Base-by-base conservation (phyloP, 2,329 filamentous ascomycete species). In the Pestalotiopsis sp. region DNA sequence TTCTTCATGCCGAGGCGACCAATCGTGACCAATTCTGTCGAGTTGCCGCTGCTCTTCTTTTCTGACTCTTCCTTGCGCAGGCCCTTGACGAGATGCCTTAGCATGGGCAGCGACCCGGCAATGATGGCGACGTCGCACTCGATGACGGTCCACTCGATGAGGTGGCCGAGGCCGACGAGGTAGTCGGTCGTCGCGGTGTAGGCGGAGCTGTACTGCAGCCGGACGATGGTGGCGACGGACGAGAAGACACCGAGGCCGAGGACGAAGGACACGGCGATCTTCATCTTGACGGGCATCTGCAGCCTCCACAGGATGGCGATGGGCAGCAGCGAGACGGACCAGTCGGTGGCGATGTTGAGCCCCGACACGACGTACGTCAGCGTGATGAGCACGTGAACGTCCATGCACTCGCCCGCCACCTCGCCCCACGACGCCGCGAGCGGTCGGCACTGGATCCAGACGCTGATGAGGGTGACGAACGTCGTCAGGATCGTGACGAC, bases 351-450 rank as follows among this genome's bases (percentile, higher is more conserved):
- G n/a, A 68, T 17, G 41, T 68, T 68, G 23, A 68, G 56, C 11
- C 31, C 72, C 20, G 72, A 73, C 11, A 72, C 68, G 14, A 71
- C 59, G 38, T 68, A 73, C 7, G 72, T 71, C 27, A 72, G 67
- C 23, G 56, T 56, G 20, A 73, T 63, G 4, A 56, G 67, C 4
- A 72, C 63, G 12, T 52, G 59, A 13, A 27, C 56, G 0, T 59
- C 52, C 20, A 68, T 11, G 38, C 69, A 71, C 4, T 40, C 65
- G 20, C 70, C 71, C 17, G 12, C 4, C 0, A 66, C 58, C 41
- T 70, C 68, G 20, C 68, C 68, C 72, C 72, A 72, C 1, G 70
- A 59, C 20, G 63, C 60, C 13, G 65, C 52, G 9, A 73, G 64
- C 3, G 72, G 72, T 5, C 36, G 64, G 68, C 71, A 73, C 36